Evolutionary conservation across 1,284 basidiomycete species (phyloP), one percentile per base, ranked within the genome.

Genomic region (Cronartium quercuum): DNA sequence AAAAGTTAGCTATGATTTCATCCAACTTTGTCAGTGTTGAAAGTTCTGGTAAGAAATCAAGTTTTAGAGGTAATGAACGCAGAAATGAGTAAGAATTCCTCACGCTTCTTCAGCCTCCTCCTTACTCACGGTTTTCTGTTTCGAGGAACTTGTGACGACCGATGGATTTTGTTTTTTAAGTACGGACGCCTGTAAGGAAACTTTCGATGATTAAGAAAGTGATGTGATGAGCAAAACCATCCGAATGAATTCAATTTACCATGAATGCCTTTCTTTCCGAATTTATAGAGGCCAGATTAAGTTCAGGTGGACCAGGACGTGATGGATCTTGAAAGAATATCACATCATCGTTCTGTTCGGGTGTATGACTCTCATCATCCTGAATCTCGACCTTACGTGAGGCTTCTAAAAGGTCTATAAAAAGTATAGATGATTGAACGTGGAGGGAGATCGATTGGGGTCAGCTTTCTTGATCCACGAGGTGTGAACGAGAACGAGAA

Each of bases 221-320:
- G 1, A 35, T 35, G 13, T 62, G 34, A 62, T 18, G 29, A n/a
- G n/a, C n/a, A n/a, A n/a, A n/a, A n/a, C n/a, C n/a, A n/a, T 57
- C 13, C 21, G n/a, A 24, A 29, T n/a, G 9, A 57, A 24, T 21
- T 9, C 15, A 34, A 58, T 44, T 40, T 7, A 70, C 68, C 68
- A 70, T 70, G 41, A 71, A 71, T 18, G 68, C 62, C n/a, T 63
- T 71, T 37, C 60, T 63, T 62, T 71, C 68, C 6, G 61, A 62
- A 21, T 63, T 41, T 13, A 37, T 42, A 9, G 61, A 41, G 5
- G 51, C 68, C 3, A 40, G 42, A 34, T 61, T 29, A 18, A 29
- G 18, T 4, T 57, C 18, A 10, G 44, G 44, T 15, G 40, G 29
- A 37, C 10, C 29, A 7, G 68, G 29, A 12, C 42, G 58, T 34